phyloP scores from a whole-genome alignment of 2,329 filamentous ascomycete genomes.

The Orbilia quercus region DNA sequence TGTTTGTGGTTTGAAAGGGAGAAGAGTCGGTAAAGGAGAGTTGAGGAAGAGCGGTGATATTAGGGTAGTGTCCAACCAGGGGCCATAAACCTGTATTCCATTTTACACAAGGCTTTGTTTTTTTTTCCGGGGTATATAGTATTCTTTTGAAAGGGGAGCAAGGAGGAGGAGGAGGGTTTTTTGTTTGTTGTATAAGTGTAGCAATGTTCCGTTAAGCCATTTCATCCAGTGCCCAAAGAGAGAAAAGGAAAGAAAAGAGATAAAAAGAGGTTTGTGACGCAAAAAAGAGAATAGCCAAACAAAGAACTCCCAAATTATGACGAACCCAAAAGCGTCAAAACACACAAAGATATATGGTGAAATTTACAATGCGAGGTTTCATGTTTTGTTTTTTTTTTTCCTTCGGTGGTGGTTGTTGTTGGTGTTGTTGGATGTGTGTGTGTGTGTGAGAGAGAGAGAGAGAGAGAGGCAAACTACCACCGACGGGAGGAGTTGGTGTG shows the following conservation, averaged over 20 bases:
- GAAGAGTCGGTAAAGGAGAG: constrained; percentile 57
- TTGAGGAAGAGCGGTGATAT: constrained; percentile 51
- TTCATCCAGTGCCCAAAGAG: constrained; percentile 54
- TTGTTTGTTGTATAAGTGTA: constrained; percentile 34
- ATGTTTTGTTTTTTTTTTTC: constrained; percentile 8
- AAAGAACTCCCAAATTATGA: constrained; percentile 56
- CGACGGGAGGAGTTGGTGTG: constrained; percentile 56
- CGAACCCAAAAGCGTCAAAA: constrained; percentile 54
- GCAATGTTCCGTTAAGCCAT: constrained; percentile 55
- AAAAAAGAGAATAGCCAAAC: constrained; percentile 50
- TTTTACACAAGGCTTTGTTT: constrained; percentile 16
- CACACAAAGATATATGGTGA: constrained; percentile 45
- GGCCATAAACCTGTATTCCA: constrained; percentile 30
- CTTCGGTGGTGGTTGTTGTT: constrained; percentile 5
- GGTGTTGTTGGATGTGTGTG: no score
- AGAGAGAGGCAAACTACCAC: constrained; percentile 64
- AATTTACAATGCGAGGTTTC: constrained; percentile 56
- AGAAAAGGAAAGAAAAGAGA: constrained; percentile 24
- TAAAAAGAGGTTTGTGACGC: constrained; percentile 24
- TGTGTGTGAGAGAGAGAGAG: no score
- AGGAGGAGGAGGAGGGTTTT: no score
- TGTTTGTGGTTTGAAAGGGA: constrained; percentile 58
- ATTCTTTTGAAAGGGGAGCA: constrained; percentile 30
- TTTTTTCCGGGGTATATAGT: background rate
- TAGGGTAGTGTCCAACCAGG: constrained; percentile 51